These are phyloP conservation scores for Vitis hybrid DNA, from an alignment of 177 flowering plant genomes.

Conservation along the genomic window DNA sequence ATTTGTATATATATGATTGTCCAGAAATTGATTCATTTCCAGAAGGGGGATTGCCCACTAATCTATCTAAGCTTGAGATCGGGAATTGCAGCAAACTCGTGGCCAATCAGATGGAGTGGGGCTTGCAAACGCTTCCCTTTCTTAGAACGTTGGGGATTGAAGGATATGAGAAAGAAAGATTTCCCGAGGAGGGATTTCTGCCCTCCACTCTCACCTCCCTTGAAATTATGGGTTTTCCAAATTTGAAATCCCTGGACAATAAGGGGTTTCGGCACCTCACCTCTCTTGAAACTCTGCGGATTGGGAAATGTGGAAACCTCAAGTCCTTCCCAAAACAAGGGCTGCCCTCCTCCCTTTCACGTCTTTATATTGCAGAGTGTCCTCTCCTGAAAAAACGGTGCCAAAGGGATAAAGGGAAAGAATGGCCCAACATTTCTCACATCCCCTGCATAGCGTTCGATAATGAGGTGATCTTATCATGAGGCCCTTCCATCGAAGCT, in stretches of 20 bases:
- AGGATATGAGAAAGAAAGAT: not conserved
- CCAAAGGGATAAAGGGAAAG: not conserved
- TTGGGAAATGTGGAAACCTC: too few relatives aligned
- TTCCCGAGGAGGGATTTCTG: slow-evolving; percentile 15
- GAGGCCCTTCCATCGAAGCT: too few relatives aligned
- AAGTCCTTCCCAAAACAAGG: too few relatives aligned
- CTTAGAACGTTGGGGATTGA: not conserved
- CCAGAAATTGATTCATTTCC: not conserved
- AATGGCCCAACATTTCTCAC: not conserved
- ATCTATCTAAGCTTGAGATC: not conserved
- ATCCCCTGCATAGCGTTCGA: not conserved
- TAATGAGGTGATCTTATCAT: too few relatives aligned
- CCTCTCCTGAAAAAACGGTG: not conserved
- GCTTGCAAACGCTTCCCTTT: slow-evolving; percentile 8
- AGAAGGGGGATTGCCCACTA: too few relatives aligned
- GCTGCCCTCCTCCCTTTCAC: not conserved
- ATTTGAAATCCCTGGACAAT: not conserved
- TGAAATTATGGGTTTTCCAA: not conserved
- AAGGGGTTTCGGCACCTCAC: too few relatives aligned
- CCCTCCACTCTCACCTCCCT: not conserved
- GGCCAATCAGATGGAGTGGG: not conserved
- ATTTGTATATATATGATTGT: not conserved
- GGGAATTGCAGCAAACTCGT: not conserved
- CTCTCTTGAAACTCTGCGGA: too few relatives aligned
- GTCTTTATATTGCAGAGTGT: not conserved